phyloP scores from a whole-genome alignment of 176 grass and related monocot genomes.

The Rhynchospora breviuscula region DNA sequence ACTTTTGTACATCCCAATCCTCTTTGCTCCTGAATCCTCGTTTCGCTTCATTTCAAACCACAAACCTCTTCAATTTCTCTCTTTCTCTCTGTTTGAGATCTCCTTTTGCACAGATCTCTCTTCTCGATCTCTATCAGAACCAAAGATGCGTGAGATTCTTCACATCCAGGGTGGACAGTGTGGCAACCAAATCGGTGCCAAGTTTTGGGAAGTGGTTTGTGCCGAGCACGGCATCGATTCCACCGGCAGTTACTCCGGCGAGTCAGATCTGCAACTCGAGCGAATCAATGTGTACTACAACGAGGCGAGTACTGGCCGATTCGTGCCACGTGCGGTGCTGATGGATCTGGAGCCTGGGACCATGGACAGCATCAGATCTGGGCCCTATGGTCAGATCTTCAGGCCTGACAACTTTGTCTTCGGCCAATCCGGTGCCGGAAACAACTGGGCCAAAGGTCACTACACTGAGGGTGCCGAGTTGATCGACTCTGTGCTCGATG shows the following conservation, averaged over 20 bases:
- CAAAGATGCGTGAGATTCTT: slow-evolving; percentile 83
- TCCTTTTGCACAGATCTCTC: not conserved
- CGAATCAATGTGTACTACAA: slow-evolving; percentile 98
- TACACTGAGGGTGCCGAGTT: slow-evolving; percentile 97
- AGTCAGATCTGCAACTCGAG: slow-evolving; percentile 80
- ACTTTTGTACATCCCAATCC: not conserved
- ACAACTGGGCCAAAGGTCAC: slow-evolving; percentile 96
- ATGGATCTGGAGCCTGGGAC: slow-evolving; percentile 95
- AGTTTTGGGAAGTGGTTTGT: slow-evolving; percentile 92
- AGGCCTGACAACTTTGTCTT: slow-evolving; percentile 94
- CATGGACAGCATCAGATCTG: slow-evolving; percentile 80
- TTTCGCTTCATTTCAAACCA: not conserved
- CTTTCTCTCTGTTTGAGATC: not conserved
- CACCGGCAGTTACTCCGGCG: slow-evolving; percentile 50
- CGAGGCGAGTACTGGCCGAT: slow-evolving; percentile 56
- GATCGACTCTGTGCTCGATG: slow-evolving; percentile 84
- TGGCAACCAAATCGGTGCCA: slow-evolving; percentile 96
- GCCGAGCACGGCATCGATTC: slow-evolving; percentile 92
- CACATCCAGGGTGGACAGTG: slow-evolving; percentile 94
- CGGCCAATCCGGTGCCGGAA: slow-evolving; percentile 77
- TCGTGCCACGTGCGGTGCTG: slow-evolving; percentile 78
- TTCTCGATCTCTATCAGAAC: not conserved
- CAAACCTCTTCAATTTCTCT: not conserved
- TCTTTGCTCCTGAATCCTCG: not conserved
- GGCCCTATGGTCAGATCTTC: slow-evolving; percentile 74